Conservation (phyloP, 257 asterid species). For the Solanum pinnatisectum region DNA sequence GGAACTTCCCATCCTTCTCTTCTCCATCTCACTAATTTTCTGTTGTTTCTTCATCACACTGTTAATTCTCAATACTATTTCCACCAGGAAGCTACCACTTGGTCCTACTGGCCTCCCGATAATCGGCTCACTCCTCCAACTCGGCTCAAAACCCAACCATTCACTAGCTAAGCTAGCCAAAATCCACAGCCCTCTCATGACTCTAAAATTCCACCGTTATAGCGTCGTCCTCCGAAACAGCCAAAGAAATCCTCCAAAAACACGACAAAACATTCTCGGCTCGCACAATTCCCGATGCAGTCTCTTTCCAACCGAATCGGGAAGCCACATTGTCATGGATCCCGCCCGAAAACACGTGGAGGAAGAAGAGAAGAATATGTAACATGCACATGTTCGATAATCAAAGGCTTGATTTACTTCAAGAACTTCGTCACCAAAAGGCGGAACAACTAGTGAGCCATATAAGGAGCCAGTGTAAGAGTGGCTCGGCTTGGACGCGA, state of each 20-base stretch:
- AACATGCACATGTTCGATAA: not conserved
- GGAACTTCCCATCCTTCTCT: not conserved
- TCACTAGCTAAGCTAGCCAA: not conserved
- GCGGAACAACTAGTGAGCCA: not conserved
- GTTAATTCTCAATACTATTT: not conserved
- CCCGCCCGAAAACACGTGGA: not conserved
- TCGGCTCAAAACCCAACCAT: not conserved
- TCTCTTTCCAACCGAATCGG: not conserved
- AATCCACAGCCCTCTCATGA: constrained; percentile 3
- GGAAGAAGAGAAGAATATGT: not conserved
- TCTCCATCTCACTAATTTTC: not conserved
- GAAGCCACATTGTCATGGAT: not conserved
- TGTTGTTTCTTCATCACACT: not conserved
- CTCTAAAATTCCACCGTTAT: not conserved
- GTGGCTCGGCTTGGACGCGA: not conserved
- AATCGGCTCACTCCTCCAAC: not conserved
- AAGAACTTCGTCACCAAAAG: not conserved
- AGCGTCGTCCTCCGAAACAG: not conserved
- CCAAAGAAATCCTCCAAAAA: not conserved
- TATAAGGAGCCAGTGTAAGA: not conserved
- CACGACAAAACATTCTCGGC: not conserved
- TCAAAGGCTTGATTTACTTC: not conserved
- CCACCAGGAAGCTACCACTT: not conserved
- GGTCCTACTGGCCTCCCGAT: not conserved
- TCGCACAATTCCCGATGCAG: not conserved